Evolutionary conservation across 306 rosid genomes (phyloP).

Genomic region (Glycine latifolia): DNA sequence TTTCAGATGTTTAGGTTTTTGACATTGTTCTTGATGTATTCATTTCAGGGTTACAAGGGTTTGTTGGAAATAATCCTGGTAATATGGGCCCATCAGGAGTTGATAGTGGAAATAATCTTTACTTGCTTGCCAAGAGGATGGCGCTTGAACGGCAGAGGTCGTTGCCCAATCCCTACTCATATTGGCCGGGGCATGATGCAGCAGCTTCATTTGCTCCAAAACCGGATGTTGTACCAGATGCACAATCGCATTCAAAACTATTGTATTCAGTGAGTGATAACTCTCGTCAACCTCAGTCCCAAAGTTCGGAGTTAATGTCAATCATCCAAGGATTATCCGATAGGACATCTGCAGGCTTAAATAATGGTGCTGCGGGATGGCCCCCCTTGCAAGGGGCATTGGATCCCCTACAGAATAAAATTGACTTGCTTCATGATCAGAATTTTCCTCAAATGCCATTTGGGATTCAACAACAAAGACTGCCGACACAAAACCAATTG

Average conservation of each 20-base stretch:
- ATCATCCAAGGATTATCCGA: conserved; percentile 81
- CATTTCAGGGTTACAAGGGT: conserved; percentile 69
- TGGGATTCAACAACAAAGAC: conserved; percentile 86
- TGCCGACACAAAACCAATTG: conserved; percentile 67
- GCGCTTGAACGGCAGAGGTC: conserved; percentile 86
- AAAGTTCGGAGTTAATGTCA: conserved; percentile 75
- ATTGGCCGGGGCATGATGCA: conserved; percentile 80
- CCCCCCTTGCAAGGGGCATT: conserved; percentile 69
- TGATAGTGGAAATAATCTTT: conserved; percentile 65
- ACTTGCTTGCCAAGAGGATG: conserved; percentile 79
- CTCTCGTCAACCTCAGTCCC: conserved; percentile 67
- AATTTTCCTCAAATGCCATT: conserved; percentile 71
- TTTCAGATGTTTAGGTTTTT: not conserved
- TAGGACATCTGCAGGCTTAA: conserved; percentile 64
- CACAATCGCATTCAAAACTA: conserved; percentile 62
- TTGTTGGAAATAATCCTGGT: conserved; percentile 67
- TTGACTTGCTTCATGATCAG: conserved; percentile 72
- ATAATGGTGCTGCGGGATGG: conserved; percentile 74
- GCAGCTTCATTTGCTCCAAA: conserved; percentile 58
- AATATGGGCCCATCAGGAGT: conserved; percentile 64
- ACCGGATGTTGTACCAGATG: conserved; percentile 67
- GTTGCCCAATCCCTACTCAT: conserved; percentile 66
- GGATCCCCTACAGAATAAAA: conserved; percentile 72
- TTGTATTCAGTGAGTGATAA: conserved; percentile 67
- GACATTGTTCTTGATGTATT: conserved; percentile 31